Percentiles rank a stretch among this genome's conserved stretches.
phyloP scores from a whole-genome alignment of 345 rosid species.

The Eucalyptus pauciflora region DNA sequence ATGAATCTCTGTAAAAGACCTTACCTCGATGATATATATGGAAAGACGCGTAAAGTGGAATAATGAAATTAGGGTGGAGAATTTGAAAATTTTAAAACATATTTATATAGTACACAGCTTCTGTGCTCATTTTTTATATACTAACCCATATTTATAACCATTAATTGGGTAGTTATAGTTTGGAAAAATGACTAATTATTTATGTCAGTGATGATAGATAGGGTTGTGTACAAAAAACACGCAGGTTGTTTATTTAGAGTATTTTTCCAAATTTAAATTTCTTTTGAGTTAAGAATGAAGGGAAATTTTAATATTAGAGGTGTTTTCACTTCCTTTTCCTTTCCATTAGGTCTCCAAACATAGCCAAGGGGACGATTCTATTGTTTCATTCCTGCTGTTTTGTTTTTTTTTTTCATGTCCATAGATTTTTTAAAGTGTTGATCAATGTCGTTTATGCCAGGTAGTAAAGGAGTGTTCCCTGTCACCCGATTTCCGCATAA shows the following conservation, averaged over 20 bases:
- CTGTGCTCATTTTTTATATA: too few relatives aligned
- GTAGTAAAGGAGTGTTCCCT: not conserved
- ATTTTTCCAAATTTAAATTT: not conserved
- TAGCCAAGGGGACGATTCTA: not conserved
- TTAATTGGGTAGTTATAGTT: not conserved
- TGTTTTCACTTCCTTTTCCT: not conserved
- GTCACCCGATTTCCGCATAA: not conserved
- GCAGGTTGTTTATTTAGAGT: not conserved
- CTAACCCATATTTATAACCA: not conserved
- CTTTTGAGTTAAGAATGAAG: not conserved
- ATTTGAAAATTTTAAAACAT: too few relatives aligned
- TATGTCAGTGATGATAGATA: not conserved
- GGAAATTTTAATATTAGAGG: not conserved
- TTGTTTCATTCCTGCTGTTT: not conserved
- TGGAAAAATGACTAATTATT: not conserved
- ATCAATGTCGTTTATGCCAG: not conserved
- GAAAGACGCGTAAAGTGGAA: too few relatives aligned
- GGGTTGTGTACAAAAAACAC: too few relatives aligned
- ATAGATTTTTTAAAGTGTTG: not conserved
- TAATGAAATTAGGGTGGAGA: not conserved
- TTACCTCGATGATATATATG: too few relatives aligned
- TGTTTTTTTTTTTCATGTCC: fast-evolving
- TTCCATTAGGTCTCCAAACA: not conserved
- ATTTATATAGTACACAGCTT: not conserved
- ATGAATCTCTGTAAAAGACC: not conserved